These are phyloP conservation scores for Phaseolus lunatus DNA, from an alignment of 306 rosid species.

Conservation along the genomic window DNA sequence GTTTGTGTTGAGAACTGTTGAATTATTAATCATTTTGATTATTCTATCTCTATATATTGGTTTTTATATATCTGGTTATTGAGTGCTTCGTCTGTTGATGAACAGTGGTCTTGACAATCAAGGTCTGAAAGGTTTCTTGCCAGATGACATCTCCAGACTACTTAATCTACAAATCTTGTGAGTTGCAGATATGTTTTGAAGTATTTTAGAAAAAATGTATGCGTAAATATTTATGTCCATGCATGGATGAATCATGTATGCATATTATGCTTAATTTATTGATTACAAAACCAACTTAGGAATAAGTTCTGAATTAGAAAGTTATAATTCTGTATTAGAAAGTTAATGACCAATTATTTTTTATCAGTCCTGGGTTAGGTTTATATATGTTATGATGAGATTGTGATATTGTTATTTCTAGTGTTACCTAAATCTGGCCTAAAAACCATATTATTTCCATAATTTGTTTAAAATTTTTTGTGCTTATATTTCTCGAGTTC, in stretches of 20 bases:
- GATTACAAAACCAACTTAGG: background rate
- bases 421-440: background rate
- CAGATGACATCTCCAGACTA: constrained; percentile 61
- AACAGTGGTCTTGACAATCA: constrained; percentile 78
- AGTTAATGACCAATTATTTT: background rate
- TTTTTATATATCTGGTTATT: background rate
- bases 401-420: background rate
- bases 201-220: background rate
- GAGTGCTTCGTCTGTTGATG: constrained; percentile 44
- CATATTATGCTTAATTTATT: background rate
- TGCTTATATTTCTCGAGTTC: background rate
- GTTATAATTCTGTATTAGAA: background rate
- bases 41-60: constrained; percentile 10
- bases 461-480: background rate
- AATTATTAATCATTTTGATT: background rate
- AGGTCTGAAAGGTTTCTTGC: constrained; percentile 74
- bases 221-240: constrained; percentile 6
- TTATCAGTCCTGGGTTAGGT: background rate
- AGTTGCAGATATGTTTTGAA: constrained; percentile 43
- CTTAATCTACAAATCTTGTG: constrained; percentile 67
- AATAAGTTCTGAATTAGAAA: background rate
- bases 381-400: background rate
- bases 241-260: background rate
- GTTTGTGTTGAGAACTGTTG: constrained; percentile 2
- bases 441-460: background rate